A percentile compares a stretch with the other conserved stretches of the same genome.
These are phyloP conservation scores for Arachis stenosperma DNA, from an alignment of 306 rosid species.

Conservation along the genomic window DNA sequence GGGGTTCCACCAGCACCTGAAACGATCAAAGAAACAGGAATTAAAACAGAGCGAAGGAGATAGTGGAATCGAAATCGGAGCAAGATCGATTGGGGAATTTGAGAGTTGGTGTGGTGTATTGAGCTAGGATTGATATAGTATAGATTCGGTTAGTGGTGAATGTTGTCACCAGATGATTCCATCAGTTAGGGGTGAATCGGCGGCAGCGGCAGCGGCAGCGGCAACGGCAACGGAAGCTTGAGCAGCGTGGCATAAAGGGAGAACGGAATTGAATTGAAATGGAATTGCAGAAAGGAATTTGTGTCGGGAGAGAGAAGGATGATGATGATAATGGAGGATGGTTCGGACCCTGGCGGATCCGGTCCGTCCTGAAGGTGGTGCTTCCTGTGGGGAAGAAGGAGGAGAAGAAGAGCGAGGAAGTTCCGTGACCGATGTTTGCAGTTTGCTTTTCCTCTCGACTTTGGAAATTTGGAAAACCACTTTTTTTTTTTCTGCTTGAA, in stretches of 20 bases:
- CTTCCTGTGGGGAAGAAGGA: not conserved
- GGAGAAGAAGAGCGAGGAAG: not conserved
- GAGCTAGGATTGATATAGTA: not conserved
- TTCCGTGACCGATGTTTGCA: not conserved
- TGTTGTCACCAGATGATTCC: conserved; percentile 33
- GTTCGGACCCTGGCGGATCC: not conserved
- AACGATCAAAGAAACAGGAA: conserved; percentile 18
- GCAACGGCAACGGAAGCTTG: not conserved
- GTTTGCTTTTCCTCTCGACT: not conserved
- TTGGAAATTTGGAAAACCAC: not conserved
- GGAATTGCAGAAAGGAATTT: not conserved
- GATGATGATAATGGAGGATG: not conserved
- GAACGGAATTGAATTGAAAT: not conserved
- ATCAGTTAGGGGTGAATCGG: conserved; percentile 12
- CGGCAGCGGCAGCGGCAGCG: not conserved
- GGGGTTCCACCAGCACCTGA: conserved; percentile 44
- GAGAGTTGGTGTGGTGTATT: not conserved
- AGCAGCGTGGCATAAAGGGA: not conserved
- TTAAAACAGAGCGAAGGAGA: not conserved
- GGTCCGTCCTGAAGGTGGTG: not conserved
- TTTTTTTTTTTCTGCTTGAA: too few relatives aligned
- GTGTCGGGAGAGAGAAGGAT: not conserved
- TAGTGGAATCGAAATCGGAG: not conserved
- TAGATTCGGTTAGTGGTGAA: not conserved
- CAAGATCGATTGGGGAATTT: not conserved